phyloP scores from a whole-genome alignment of 768 basidiomycete genomes.

The Lactarius indigo region DNA sequence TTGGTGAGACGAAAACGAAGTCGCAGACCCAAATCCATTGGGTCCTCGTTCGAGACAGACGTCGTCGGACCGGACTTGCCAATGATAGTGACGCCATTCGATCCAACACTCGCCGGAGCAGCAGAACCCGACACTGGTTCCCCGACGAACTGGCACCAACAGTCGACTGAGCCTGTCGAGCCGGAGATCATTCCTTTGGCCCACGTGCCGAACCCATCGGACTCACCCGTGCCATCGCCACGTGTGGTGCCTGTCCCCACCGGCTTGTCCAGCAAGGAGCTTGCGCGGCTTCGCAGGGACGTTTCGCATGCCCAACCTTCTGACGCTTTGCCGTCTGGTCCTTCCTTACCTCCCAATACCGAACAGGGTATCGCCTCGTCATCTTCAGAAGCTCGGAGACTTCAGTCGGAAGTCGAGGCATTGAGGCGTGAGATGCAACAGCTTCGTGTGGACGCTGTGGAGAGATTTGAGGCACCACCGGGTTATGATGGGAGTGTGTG shows the following conservation, averaged over 20 bases:
- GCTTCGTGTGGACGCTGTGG: conserved; percentile 21
- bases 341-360: not conserved
- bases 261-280: conserved; percentile 16
- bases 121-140: not conserved
- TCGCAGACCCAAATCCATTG: not conserved
- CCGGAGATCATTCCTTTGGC: not conserved
- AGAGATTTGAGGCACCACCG: conserved; percentile 29
- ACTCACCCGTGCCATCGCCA: not conserved
- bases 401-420: conserved; percentile 30
- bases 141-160: not conserved
- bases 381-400: not conserved
- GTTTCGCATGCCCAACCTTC: not conserved
- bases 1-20: conserved; percentile 2
- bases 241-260: not conserved
- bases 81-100: conserved; percentile 3
- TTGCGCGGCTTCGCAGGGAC: conserved; percentile 13
- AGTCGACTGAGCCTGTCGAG: not conserved
- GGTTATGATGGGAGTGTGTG: conserved; percentile 17
- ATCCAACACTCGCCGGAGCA: not conserved
- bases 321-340: not conserved
- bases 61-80: not conserved
- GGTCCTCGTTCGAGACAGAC: not conserved
- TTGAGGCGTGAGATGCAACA: conserved; percentile 30
- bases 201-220: not conserved
- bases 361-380: not conserved